Evolutionary conservation across 768 basidiomycete species (phyloP).

Genomic region (Lactarius evosmus): DNA sequence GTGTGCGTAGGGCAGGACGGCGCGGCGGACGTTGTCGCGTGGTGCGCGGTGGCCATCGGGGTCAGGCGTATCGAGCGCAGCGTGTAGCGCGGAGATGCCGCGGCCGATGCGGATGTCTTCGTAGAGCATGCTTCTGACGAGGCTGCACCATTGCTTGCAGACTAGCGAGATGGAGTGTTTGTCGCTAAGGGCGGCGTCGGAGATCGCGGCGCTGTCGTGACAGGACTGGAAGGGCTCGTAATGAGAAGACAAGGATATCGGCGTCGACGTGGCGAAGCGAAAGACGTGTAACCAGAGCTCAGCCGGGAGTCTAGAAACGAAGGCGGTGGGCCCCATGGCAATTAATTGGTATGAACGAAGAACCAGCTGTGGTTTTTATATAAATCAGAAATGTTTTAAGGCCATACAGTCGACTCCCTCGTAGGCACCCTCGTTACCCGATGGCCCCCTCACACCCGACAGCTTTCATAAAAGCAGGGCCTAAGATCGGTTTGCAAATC

Average conservation of each 20-base stretch:
- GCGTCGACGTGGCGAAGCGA: constrained; percentile 20
- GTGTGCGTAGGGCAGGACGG: constrained; percentile 20
- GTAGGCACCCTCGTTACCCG: too few relatives aligned
- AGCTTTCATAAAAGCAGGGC: too few relatives aligned
- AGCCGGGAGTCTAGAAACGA: constrained; percentile 10
- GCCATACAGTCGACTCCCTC: too few relatives aligned
- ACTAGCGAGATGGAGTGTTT: constrained; percentile 21
- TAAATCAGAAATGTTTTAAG: too few relatives aligned
- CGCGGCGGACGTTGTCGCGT: constrained; percentile 21
- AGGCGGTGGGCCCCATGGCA: neutral
- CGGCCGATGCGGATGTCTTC: constrained; percentile 24
- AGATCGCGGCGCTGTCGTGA: neutral
- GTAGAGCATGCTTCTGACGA: constrained; percentile 22
- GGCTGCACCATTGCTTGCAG: constrained; percentile 22
- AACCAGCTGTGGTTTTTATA: too few relatives aligned
- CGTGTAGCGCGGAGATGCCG: constrained; percentile 18
- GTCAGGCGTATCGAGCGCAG: neutral
- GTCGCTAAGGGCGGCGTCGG: constrained; percentile 11
- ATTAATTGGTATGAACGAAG: too few relatives aligned
- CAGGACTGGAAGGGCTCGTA: constrained; percentile 20
- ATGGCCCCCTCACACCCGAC: too few relatives aligned
- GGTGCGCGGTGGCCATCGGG: neutral
- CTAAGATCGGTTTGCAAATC: too few relatives aligned
- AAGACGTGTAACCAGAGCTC: constrained; percentile 28
- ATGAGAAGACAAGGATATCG: neutral